Evolutionary conservation across 2,329 filamentous ascomycete genomes (phyloP).

Genomic region (Macrophomina pseudophaseolina): DNA sequence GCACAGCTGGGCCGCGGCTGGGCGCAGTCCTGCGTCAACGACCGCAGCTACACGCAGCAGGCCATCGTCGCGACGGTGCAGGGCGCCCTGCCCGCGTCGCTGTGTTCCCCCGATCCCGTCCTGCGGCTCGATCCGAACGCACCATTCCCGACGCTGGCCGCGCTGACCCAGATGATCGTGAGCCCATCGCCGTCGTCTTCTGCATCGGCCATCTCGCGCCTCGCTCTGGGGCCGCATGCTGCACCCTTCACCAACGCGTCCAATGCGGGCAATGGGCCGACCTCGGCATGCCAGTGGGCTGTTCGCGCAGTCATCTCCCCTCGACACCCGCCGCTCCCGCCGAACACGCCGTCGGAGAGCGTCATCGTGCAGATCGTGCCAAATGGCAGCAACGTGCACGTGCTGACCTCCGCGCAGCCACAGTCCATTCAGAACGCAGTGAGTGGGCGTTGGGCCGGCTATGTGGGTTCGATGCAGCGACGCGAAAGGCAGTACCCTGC

Average conservation of each 20-base stretch:
- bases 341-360: background rate
- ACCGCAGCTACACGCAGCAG: background rate
- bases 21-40: background rate
- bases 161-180: background rate
- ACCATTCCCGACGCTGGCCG: background rate
- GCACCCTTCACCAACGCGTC: background rate
- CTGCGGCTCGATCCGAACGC: background rate
- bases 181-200: background rate
- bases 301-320: background rate
- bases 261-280: background rate
- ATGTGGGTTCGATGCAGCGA: background rate
- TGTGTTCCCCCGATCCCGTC: background rate
- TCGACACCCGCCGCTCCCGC: background rate
- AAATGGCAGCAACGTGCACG: background rate
- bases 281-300: background rate
- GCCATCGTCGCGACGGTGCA: background rate
- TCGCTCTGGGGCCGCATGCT: background rate
- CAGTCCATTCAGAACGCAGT: background rate
- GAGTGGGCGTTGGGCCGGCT: background rate
- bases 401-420: background rate
- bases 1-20: background rate
- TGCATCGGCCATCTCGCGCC: background rate
- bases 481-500: too few relatives aligned
- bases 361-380: background rate
- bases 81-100: background rate